Conservation (phyloP, 768 basidiomycete species). For the Leccinellum rugosiceps region DNA sequence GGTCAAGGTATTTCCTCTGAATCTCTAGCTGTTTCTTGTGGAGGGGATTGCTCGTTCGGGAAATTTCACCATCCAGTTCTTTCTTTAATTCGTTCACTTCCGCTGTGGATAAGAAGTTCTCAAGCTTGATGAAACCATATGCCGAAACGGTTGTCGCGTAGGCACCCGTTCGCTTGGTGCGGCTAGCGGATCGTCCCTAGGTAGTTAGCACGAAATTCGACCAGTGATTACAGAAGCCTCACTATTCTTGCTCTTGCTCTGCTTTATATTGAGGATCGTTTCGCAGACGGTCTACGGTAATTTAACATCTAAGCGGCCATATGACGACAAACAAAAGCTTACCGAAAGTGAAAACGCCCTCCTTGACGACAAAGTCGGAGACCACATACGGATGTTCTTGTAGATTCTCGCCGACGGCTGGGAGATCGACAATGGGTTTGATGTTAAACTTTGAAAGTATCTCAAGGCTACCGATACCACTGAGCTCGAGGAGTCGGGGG, state of each 20-base stretch:
- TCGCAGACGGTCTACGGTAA: slow-evolving; percentile 4
- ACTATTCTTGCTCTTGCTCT: slow-evolving; percentile 16
- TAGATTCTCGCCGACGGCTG: slow-evolving; percentile 19
- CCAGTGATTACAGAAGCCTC: background rate
- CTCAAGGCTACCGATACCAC: slow-evolving; percentile 12
- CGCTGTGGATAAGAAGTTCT: slow-evolving; percentile 6
- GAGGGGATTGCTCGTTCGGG: background rate
- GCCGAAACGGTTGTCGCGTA: slow-evolving; percentile 14
- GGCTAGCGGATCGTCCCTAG: background rate
- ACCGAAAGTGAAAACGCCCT: slow-evolving; percentile 14
- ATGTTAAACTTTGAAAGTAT: slow-evolving; percentile 15
- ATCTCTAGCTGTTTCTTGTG: slow-evolving; percentile 14
- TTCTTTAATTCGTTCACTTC: slow-evolving; percentile 14
- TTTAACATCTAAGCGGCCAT: background rate
- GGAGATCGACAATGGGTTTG: slow-evolving; percentile 7
- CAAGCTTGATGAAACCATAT: slow-evolving; percentile 19
- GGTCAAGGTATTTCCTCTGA: slow-evolving; percentile 6
- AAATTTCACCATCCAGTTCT: slow-evolving; percentile 9
- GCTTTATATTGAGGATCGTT: slow-evolving; percentile 11
- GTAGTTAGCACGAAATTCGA: background rate
- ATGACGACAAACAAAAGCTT: background rate
- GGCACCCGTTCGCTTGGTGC: slow-evolving; percentile 10
- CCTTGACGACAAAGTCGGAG: slow-evolving; percentile 14
- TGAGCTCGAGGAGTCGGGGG: slow-evolving; percentile 18
- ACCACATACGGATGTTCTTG: slow-evolving; percentile 15